Base-by-base conservation (phyloP, 225 moss, liverwort and hornwort species). In the Straminergon stramineum region DNA sequence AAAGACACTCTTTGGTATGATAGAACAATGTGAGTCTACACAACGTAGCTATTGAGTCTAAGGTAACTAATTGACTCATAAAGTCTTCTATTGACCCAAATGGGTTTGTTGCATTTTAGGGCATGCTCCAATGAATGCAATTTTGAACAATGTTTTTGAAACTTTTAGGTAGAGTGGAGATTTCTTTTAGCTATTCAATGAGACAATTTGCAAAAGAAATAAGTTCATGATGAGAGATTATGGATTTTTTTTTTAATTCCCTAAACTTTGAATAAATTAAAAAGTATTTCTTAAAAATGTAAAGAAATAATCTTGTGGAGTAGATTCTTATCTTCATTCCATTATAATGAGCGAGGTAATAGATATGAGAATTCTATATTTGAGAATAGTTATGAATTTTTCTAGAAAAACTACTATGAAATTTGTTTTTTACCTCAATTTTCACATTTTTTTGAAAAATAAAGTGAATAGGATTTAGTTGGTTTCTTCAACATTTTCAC, bases 121-220 rank as follows among this genome's bases (percentile, higher is more conserved):
- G 20, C 5, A 35, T 1, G 66, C 10, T 66, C 10, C 3, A 67
- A 35, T 35, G 35, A 10, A 37, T 34, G 66, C 5, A 66, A 66
- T 66, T 66, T 66, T 66, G 18, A 2, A 35, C 0, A 8, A 0
- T 7, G 6, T 19, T 17, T 20, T 21, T 66, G 2, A 66, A 64
- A 30, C 1, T 35, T 37, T 67, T 20, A 35, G 12, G 1, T 37
- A n/a, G 12, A 6, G 0, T n/a, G 6, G 2, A 2, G 3, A n/a
- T 11, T n/a, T 37, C 13, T 68, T 57, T 1, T 37, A 21, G 12
- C n/a, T 68, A 11, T 68, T n/a, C 12, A 21, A n/a, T 1, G 0
- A 68, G 19, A 2, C 6, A 68, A 37, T 21, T n/a, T n/a, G 12
- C 12, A n/a, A 22, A 68, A 68, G 22, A 68, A 67, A 12, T 2